Base-by-base conservation (phyloP, 257 asterid genomes). In the Rubia yunnanensis region DNA sequence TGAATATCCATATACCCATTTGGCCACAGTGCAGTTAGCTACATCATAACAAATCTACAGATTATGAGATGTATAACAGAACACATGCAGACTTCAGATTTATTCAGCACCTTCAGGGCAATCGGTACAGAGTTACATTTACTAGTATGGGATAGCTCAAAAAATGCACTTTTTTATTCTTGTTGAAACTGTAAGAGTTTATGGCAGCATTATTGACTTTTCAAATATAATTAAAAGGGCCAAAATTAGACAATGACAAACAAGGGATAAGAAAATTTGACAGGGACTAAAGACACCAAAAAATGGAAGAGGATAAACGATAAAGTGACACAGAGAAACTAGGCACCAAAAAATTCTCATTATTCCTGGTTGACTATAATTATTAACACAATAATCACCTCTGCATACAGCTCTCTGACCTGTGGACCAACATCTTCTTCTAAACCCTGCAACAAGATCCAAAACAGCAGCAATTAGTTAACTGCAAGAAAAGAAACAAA, bases 341-440 rank as follows among this genome's bases (percentile, higher is more conserved):
- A 39, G 26, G 36, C 36, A 32, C 36, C 36, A 36, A 2, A 0
- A 28, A 10, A 28, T 64, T 27, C 27, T 30, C 18, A 18, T 0
- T 0, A 2, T 17, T 18, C 14, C 6, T 10, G 24, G 55, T 48
- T 65, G 23, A 64, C 18, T 28, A 64, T 10, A 24, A 1, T 4
- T 11, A 4, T 49, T 48, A 20, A 62, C 48, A 75, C 69, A 73
- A 58, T 50, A 71, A 70, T 60, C 83, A 90, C 99, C 99, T 94
- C 99, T 66, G 92, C 96, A 65, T 94, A 94, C 72, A 94, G 78
- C 80, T 80, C 85, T 81, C 88, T 85, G 77, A 86, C 96, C 61
- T 88, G 98, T 26, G 92, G 99, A 57, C 95, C 92, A 10, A 95
- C 91, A 80, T 90, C 94, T 81, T 91, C 99, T 67, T 94, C 96